Evolutionary conservation across 176 grass and related monocot genomes (phyloP), one percentile per base, ranked within the genome.

Genomic region (Aechmea fasciata): DNA sequence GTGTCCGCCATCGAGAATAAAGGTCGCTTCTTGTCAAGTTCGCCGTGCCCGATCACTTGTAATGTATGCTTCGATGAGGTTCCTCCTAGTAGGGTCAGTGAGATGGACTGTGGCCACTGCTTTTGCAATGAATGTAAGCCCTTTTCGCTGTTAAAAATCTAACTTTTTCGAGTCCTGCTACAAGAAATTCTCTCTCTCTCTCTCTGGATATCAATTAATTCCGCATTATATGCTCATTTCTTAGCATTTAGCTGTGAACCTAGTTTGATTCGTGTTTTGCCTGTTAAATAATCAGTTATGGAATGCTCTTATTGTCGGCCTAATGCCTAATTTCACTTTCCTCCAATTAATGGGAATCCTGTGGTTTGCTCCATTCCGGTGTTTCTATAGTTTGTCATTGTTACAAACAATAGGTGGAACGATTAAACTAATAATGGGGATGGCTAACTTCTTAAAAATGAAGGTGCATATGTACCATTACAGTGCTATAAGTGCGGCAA

Each of bases 91-190:
- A 25, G 19, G 1, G 77, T 81, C 49, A 87, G 89, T 20, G 66
- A 85, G 77, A 97, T 97, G 93, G 89, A 97, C 50, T 97, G 93
- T 26, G 93, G 93, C 19, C 86, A 97, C 76, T 63, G 70, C 52
- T 97, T 83, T 81, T 97, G 93, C 86, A 97, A 97, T 72, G 89
- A 92, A 13, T 97, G 93, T 97, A 79, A 90, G 89, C 68, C 19
- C 11, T 26, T 29, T 51, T 63, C 5, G 23, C 49, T 78, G 55
- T 15, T 15, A 9, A 59, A 41, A 41, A 41, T 41, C 33, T 7
- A 41, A 41, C 33, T 41, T 41, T 41, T 41, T 1, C 33, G 5
- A 7, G 33, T 1, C 3, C 33, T 41, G 33, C 33, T 41, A 1
- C 33, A 41, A 41, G 33, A 26, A 26, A 26, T 26, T 26, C 2